A percentile compares a stretch with the other conserved stretches of the same genome.
Evolutionary conservation across 1,284 basidiomycete species (phyloP).

Genomic region (Chalciporus sp.): DNA sequence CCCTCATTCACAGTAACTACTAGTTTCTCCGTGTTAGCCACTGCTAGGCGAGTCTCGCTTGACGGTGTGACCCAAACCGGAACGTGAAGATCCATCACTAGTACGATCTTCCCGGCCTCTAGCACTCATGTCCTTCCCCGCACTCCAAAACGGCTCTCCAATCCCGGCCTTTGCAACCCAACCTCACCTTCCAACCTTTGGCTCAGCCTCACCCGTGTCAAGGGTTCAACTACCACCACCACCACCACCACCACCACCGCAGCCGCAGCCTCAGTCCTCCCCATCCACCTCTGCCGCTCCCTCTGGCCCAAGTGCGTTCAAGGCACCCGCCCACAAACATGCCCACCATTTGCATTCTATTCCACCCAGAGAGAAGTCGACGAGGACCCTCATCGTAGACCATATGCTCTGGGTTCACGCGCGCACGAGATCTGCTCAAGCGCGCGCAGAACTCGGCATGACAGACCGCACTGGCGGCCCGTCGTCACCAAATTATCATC

Average conservation of each 20-base stretch:
- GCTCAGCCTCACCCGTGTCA: slow-evolving; percentile 10
- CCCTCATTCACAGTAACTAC: too few relatives aligned
- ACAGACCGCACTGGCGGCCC: slow-evolving; percentile 73
- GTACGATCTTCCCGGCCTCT: neutral
- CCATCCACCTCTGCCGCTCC: slow-evolving; percentile 12
- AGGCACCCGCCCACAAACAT: slow-evolving; percentile 40
- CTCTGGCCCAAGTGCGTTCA: slow-evolving; percentile 24
- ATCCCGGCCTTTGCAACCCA: slow-evolving; percentile 22
- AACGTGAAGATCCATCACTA: neutral
- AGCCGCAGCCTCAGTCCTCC: slow-evolving; percentile 8
- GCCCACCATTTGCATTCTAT: slow-evolving; percentile 61
- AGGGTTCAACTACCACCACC: slow-evolving; percentile 11
- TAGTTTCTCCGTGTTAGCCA: too few relatives aligned
- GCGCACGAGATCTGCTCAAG: slow-evolving; percentile 78
- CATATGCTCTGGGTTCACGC: slow-evolving; percentile 83
- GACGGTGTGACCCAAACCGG: neutral
- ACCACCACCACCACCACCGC: neutral
- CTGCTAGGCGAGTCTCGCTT: neutral
- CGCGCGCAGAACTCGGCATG: slow-evolving; percentile 79
- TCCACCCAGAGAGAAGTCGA: slow-evolving; percentile 77
- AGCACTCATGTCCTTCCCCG: slow-evolving; percentile 34
- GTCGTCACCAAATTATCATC: slow-evolving; percentile 53
- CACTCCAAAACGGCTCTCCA: slow-evolving; percentile 13
- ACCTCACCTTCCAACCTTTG: slow-evolving; percentile 23
- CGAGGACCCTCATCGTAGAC: slow-evolving; percentile 78